Base-by-base conservation (phyloP, 1,284 basidiomycete species). In the Cutaneotrichosporon sp. region DNA sequence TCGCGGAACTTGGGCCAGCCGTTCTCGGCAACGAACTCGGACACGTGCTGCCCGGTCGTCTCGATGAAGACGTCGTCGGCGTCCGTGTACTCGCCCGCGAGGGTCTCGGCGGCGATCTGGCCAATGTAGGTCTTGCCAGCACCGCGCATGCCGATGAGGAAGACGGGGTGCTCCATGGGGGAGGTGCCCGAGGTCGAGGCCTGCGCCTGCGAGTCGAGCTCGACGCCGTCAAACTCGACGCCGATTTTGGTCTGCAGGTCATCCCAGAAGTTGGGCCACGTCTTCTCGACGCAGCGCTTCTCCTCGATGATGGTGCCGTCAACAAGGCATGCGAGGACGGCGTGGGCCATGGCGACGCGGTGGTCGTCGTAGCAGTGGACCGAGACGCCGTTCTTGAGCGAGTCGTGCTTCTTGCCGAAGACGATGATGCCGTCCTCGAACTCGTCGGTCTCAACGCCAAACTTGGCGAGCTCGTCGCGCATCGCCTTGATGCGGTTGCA, bases 241-340 rank as follows among this genome's bases (percentile, higher is more conserved):
- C 94, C 94, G 60, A 98, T 92, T 91, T 95, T 71, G 82, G 91
- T 92, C 75, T 92, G 87, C 24, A 99, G 83, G 78, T 98, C 97
- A 74, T 99, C 97, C 94, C 95, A 99, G 91, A 95, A 99, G 76
- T 95, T 94, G 2, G 97, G 95, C 95, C 95, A 99, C 0, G 97
- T 99, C 85, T 99, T 99, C 80, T 97, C 95, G 24, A 99, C 95
- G 73, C 95, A 98, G 58, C 95, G 85, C 81, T 97, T 97, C 82
- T 99, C 95, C 74, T 97, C 93, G 42, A 99, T 83, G 63, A 93
- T 82, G 1, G 91, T 92, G 29, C 86, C 87, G 36, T 84, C 81
- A 29, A 94, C 82, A 2, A 91, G 84, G 9, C 88, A 85, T 4
- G 89, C 88, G 20, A 99, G 83, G 22, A 98, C 92, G 62, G 89